Percentiles rank a stretch among this genome's conserved stretches.
These are phyloP conservation scores for Penicillium paradoxum DNA, from an alignment of 495 filamentous ascomycete genomes.

Conservation along the genomic window DNA sequence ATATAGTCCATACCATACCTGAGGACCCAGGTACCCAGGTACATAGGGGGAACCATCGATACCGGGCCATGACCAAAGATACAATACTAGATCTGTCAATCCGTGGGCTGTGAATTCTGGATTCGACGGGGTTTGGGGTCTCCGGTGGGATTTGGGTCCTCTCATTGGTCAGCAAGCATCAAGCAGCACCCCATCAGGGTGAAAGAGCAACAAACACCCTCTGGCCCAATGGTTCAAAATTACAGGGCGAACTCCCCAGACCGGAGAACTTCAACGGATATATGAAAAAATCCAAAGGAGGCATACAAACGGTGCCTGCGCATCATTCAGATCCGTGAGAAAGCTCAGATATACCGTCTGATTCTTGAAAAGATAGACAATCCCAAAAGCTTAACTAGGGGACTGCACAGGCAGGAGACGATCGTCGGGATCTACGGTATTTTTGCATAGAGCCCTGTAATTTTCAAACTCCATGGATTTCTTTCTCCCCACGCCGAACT, in stretches of 20 bases:
- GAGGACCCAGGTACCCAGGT: too few species aligned
- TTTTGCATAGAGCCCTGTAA: constrained; percentile 11
- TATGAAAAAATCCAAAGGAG: too few species aligned
- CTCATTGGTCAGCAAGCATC: background rate
- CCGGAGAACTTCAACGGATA: too few species aligned
- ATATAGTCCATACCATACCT: constrained; percentile 1
- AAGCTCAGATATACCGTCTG: too few species aligned
- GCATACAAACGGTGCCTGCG: too few species aligned
- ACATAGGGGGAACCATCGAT: too few species aligned
- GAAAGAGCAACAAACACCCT: constrained; percentile 8
- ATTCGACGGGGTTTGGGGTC: background rate
- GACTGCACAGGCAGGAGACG: background rate
- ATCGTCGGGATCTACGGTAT: constrained; percentile 15
- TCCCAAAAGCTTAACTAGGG: constrained; percentile 7
- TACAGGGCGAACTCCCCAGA: background rate
- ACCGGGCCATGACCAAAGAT: background rate
- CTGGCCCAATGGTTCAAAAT: background rate
- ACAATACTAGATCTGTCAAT: background rate
- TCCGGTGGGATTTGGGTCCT: background rate
- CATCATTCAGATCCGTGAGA: too few species aligned
- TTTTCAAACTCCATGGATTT: constrained; percentile 12
- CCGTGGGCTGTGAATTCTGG: background rate
- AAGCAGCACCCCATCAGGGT: background rate
- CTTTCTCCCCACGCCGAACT: constrained; percentile 18
- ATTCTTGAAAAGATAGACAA: too few species aligned